A percentile compares a stretch with the other conserved stretches of the same genome.
Evolutionary conservation across 139 green algal species (phyloP).

Genomic region (Auxenochlorella pyrenoidosa): DNA sequence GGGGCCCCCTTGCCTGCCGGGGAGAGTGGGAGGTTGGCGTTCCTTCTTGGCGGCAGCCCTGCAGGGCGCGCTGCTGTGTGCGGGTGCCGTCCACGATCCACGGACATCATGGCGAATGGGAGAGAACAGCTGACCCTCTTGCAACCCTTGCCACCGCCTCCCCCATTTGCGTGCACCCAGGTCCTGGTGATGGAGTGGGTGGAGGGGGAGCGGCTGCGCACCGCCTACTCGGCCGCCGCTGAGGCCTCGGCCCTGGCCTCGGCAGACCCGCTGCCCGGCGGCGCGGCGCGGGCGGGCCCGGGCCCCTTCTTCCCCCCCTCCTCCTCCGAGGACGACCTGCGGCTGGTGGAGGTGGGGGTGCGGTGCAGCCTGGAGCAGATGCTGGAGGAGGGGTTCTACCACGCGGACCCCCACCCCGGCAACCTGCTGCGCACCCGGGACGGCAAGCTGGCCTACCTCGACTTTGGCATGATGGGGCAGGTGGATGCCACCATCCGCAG

Average conservation of each 20-base stretch:
- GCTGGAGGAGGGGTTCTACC: constrained; percentile 57
- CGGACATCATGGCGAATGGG: too few species aligned
- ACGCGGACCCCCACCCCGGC: constrained; percentile 82
- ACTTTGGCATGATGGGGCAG: constrained; percentile 91
- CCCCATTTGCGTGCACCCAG: background rate
- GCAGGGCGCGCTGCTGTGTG: too few species aligned
- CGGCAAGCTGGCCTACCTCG: constrained; percentile 68
- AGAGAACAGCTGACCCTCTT: too few species aligned
- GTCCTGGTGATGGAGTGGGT: constrained; percentile 95
- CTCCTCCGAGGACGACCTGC: constrained; percentile 70
- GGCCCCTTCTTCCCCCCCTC: background rate
- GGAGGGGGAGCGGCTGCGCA: constrained; percentile 81
- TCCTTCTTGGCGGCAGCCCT: too few species aligned
- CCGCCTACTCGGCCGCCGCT: constrained; percentile 18
- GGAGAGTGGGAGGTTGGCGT: too few species aligned
- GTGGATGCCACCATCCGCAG: constrained; percentile 62
- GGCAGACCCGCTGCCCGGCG: background rate
- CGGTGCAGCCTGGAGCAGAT: constrained; percentile 73
- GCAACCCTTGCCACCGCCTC: too few species aligned
- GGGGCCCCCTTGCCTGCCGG: too few species aligned
- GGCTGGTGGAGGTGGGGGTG: constrained; percentile 84
- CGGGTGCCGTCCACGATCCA: too few species aligned
- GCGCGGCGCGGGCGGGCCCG: background rate
- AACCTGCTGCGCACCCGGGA: constrained; percentile 62
- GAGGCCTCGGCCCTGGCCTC: background rate